Evolutionary conservation across 108 stramenopile genomes (phyloP).

Genomic region (Cyclotella cryptica): DNA sequence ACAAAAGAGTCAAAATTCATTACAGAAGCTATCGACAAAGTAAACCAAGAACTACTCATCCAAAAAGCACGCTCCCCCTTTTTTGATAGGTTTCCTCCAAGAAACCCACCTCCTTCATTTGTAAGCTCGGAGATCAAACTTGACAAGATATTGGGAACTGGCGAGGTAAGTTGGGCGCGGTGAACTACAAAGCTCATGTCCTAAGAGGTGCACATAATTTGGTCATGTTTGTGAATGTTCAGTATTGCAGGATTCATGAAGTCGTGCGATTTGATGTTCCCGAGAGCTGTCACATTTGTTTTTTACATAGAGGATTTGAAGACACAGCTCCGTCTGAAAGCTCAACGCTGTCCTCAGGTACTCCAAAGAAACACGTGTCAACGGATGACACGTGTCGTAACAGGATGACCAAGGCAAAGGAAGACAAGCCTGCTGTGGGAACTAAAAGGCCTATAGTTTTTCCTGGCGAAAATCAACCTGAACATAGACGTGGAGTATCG

Average conservation of each 20-base stretch:
- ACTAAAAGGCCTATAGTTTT: not conserved
- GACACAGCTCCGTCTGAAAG: conserved; percentile 31
- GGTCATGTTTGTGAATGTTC: too few species aligned
- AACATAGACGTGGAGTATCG: too few species aligned
- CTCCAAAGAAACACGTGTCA: not conserved
- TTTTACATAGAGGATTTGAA: conserved; percentile 42
- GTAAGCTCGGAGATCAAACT: conserved; percentile 53
- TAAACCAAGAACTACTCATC: conserved; percentile 30
- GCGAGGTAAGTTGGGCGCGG: too few species aligned
- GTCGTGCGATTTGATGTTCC: conserved; percentile 42
- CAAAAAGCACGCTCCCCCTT: conserved; percentile 42
- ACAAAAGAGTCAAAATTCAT: conserved; percentile 35
- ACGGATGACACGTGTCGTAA: too few species aligned
- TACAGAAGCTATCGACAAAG: conserved; percentile 18
- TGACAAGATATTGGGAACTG: conserved; percentile 57
- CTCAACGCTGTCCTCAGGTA: not conserved
- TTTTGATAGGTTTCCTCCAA: conserved; percentile 10
- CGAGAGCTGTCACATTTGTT: conserved; percentile 52
- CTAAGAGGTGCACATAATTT: too few species aligned
- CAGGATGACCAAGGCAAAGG: too few species aligned
- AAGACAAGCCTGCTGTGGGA: not conserved
- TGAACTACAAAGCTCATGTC: too few species aligned
- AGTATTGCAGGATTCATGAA: conserved; percentile 69
- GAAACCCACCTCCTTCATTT: conserved; percentile 30
- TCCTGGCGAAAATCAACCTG: too few species aligned